Base-by-base conservation (phyloP, 192 early-diverging fungal genomes). In the Chytriomyces sp. region DNA sequence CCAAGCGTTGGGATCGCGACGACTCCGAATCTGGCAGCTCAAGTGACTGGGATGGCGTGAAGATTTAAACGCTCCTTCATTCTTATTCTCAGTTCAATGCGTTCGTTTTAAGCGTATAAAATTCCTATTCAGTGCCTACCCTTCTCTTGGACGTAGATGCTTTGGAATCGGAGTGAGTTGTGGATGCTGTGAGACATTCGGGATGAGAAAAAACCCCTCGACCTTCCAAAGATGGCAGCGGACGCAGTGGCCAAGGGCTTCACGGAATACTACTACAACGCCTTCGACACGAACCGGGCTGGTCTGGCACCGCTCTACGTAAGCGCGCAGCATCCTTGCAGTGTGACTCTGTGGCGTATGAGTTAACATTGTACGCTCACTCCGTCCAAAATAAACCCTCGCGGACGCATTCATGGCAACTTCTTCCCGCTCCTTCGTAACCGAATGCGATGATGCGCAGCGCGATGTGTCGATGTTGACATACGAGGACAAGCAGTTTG, bases 251-350 rank as follows among this genome's bases (percentile, higher is more conserved):
- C 89, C 31, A 85, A 89, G 69, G 77, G 85, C 76, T 96, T 98
- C 81, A 81, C 83, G 59, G 82, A 90, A 3, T 98, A 77, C 77
- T 98, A 98, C 87, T 98, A 98, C 82, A 55, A 84, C 60, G 86
- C 88, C 14, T 98, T 98, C 78, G 94, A 94, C 77, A 17, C 67
- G 30, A 82, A 92, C 80, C 89, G 94, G 59, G 59, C 64, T 3
- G 69, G 70, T 0, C 85, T 98, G 39, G 77, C 68, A 14, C 68
- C 85, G 37, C 88, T 98, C 66, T 98, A 96, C 80, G 93, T 96
- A 91, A 61, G 90, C 76, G 28, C 5, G 17, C 44, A 49, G 22
- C 44, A 22, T 22, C 14, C 14, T n/a, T 49, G 44, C 44, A 49
- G 22, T 49, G 44, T 52, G 19, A 28, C 39, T 38, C 22, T 12